These are phyloP conservation scores for Pelagomonas calceolata DNA, from an alignment of 108 stramenopile genomes.

Conservation along the genomic window DNA sequence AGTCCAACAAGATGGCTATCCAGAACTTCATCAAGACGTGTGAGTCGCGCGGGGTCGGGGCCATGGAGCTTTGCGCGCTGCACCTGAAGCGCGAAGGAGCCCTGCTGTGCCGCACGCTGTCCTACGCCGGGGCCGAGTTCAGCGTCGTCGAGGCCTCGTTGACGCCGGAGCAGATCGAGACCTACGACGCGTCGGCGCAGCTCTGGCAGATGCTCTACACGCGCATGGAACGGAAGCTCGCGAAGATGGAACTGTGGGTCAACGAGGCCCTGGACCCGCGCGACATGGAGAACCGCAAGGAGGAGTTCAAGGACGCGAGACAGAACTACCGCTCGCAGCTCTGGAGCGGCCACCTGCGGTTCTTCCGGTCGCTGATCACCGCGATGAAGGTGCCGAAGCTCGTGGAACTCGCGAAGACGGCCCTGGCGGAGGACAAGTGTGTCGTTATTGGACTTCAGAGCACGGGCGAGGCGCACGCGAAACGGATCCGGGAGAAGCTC, in stretches of 20 bases:
- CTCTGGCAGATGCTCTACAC: constrained; percentile 35
- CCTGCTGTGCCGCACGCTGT: constrained; percentile 20
- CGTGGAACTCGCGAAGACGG: constrained; percentile 37
- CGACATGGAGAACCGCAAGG: neutral
- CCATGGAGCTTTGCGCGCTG: constrained; percentile 26
- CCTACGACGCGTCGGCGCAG: constrained; percentile 28
- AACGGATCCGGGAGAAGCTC: neutral
- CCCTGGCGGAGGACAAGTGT: constrained; percentile 40
- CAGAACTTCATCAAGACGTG: constrained; percentile 12
- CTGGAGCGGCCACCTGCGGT: constrained; percentile 60
- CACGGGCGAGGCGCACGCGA: constrained; percentile 51
- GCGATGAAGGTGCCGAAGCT: constrained; percentile 52
- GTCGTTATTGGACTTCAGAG: constrained; percentile 64
- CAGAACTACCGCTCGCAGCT: constrained; percentile 20
- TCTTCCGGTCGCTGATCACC: constrained; percentile 53
- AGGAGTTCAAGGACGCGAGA: neutral
- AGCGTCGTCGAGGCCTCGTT: constrained; percentile 35
- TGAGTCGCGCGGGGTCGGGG: constrained; percentile 13
- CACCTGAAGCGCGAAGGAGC: constrained; percentile 21
- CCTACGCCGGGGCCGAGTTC: constrained; percentile 23
- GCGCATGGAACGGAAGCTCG: constrained; percentile 4
- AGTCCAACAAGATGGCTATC: neutral
- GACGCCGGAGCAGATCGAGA: constrained; percentile 34
- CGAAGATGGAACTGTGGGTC: neutral
- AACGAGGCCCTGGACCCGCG: neutral